These are phyloP conservation scores for Orbilia quercus DNA, from an alignment of 2,329 filamentous ascomycete species.

Conservation along the genomic window DNA sequence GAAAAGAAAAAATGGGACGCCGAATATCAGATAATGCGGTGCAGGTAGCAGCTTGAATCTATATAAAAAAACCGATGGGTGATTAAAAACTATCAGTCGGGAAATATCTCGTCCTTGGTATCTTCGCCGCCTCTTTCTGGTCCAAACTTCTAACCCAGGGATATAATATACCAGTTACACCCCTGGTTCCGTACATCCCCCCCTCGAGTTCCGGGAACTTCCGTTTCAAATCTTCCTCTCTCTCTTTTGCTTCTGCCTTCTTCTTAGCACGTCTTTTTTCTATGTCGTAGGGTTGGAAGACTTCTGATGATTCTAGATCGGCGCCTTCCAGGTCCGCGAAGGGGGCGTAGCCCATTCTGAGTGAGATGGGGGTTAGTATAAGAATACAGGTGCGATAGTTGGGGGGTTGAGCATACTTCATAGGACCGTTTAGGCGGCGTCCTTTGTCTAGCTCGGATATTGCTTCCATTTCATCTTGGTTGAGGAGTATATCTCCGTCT, in stretches of 20 bases:
- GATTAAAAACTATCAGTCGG: no score
- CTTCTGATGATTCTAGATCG: not conserved
- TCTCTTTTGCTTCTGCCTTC: not conserved
- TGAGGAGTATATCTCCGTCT: not conserved
- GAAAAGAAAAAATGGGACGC: no score
- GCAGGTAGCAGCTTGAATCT: no score
- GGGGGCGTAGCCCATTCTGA: constrained; percentile 28
- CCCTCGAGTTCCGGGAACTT: not conserved
- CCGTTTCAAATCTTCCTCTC: not conserved
- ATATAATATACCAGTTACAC: not conserved
- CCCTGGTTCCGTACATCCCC: constrained; percentile 3
- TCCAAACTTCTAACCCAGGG: constrained; percentile 27
- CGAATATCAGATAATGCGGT: no score
- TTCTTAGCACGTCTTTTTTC: not conserved
- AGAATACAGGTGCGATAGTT: no score
- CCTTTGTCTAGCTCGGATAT: constrained; percentile 22
- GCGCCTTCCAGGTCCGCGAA: constrained; percentile 32
- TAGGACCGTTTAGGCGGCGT: constrained; percentile 3
- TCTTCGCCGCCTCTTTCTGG: not conserved
- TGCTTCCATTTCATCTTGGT: constrained; percentile 21
- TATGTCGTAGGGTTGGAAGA: not conserved
- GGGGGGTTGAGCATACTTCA: not conserved
- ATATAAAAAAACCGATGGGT: no score
- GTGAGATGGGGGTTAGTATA: not conserved
- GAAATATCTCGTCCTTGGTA: not conserved